Base-by-base conservation (phyloP, 2,329 filamentous ascomycete species). In the Tolypocladium sp. region DNA sequence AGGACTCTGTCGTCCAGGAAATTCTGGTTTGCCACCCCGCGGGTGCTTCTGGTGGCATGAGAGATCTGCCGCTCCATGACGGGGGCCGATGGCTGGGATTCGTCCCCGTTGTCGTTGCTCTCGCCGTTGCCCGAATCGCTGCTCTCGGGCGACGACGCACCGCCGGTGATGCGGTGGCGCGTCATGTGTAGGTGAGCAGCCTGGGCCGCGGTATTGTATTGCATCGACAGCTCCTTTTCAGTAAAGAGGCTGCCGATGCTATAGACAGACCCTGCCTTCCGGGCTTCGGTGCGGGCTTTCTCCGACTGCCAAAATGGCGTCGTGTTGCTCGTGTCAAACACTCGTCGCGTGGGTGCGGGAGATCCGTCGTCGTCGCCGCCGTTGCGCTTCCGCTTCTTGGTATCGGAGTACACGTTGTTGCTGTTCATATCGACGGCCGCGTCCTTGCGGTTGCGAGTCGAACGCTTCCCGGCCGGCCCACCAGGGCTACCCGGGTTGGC, bases 161-260 rank as follows among this genome's bases (percentile, higher is more conserved):
- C 69, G 56, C 82, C 83, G 63, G 82, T 79, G 40, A 76, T 69
- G 56, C 80, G 81, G 67, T 85, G 83, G 41, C 82, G 80, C 57
- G 86, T 71, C 59, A 87, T 78, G 66, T 85, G 82, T 62, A 83
- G 82, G 69, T 87, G 82, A 10, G 86, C 80, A 2, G 84, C 84
- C 25, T 86, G 66, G 37, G 85, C 84, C 6, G 86, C 82, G 5
- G 77, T 74, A 61, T 87, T 87, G 69, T 87, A 87, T 35, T 83
- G 83, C 76, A 88, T 80, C 5, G 82, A 79, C 37, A 89, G 77
- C 72, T 89, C 86, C 71, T 86, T 88, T 65, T 89, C 86, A 0
- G 85, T 88, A 56, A 89, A 89, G 42, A 89, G 79, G 74, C 88
- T 88, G 65, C 88, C 85, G 60, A 89, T 82, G 68, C 82, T 87